A percentile compares a stretch with the other conserved stretches of the same genome.
phyloP scores from a whole-genome alignment of 176 grass and related monocot genomes.

The Ananas comosus region DNA sequence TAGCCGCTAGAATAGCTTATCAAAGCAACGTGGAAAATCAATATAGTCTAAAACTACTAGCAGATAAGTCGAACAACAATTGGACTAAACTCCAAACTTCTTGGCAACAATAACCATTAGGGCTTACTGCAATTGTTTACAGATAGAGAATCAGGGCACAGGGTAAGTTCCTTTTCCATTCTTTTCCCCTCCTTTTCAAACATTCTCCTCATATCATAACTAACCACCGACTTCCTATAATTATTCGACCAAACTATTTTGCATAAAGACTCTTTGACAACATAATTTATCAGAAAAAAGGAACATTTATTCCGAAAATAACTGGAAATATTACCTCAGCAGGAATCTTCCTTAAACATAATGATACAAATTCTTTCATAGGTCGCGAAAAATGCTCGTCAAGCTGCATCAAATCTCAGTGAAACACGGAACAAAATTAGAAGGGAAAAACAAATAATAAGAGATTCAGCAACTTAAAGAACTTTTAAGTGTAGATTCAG shows the following conservation, averaged over 20 bases:
- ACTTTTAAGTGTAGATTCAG: no score
- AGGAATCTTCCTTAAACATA: conserved; percentile 92
- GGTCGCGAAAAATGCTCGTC: conserved; percentile 97
- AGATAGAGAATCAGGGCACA: no score
- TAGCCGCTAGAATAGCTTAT: conserved; percentile 15
- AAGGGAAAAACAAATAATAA: conserved; percentile 15
- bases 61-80: no score
- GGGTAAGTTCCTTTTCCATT: no score
- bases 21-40: background rate
- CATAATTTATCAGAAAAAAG: background rate
- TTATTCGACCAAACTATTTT: no score
- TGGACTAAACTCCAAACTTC: no score
- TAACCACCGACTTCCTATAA: no score
- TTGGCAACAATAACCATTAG: no score
- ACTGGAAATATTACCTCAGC: conserved; percentile 50
- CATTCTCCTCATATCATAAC: no score
- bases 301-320: conserved; percentile 4
- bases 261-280: background rate
- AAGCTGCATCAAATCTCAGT: conserved; percentile 43
- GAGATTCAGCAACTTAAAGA: background rate
- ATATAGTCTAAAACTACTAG: no score
- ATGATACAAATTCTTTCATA: conserved; percentile 98
- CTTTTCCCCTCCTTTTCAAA: no score
- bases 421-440: conserved; percentile 1
- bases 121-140: no score